Percentiles rank a stretch among this genome's conserved stretches.
Evolutionary conservation across 805 yeast genomes (phyloP).

Genomic region (Starmerella roubikii): DNA sequence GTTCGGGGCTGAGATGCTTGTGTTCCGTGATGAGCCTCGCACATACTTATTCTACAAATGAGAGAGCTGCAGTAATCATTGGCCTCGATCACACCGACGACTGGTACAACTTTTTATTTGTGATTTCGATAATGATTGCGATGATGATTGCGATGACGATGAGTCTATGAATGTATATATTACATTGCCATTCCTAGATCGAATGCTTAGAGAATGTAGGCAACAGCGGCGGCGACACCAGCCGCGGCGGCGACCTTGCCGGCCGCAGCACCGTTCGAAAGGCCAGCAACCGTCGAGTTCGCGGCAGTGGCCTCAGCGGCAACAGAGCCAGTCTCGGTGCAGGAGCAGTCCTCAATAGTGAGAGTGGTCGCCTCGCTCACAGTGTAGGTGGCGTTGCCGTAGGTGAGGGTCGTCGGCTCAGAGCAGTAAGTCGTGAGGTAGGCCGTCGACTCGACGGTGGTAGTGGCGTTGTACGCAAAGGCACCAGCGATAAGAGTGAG

Average conservation of each 20-base stretch:
- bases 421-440: constrained; percentile 22
- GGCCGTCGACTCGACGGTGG: constrained; percentile 17
- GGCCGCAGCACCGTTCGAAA: constrained; percentile 18
- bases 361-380: constrained; percentile 40
- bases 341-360: constrained; percentile 47
- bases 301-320: too few species aligned
- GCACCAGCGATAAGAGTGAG: constrained; percentile 47
- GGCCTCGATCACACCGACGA: too few species aligned
- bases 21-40: too few species aligned
- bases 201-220: constrained; percentile 2
- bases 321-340: constrained; percentile 52
- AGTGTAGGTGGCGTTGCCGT: constrained; percentile 30
- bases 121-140: too few species aligned
- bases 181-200: too few species aligned
- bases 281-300: constrained; percentile 10
- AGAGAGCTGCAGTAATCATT: too few species aligned
- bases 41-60: too few species aligned
- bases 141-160: too few species aligned
- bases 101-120: too few species aligned
- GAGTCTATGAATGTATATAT: too few species aligned
- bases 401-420: constrained; percentile 20
- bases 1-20: too few species aligned
- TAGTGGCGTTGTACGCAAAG: constrained; percentile 23
- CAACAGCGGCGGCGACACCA: constrained; percentile 20
- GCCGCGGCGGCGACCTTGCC: constrained; percentile 19